A percentile compares a stretch with the other conserved stretches of the same genome.
Conservation (phyloP, 148 eudicot species). For the Euryodendron excelsum region DNA sequence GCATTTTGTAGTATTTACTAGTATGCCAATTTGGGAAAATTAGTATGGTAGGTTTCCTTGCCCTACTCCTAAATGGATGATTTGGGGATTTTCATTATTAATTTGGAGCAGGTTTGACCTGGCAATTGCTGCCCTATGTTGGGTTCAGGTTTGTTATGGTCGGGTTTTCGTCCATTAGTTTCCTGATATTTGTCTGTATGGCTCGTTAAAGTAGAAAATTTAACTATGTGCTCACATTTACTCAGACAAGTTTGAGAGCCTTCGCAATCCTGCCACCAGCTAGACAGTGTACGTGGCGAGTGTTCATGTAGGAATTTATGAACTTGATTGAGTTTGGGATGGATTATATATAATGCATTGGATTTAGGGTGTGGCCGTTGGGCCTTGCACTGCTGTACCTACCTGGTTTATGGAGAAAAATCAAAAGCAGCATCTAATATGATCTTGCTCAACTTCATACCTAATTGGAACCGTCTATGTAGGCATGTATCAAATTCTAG, state of each 20-base stretch:
- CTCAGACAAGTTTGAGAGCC: background rate
- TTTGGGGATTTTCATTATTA: background rate
- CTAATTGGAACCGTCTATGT: no score
- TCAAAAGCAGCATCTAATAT: background rate
- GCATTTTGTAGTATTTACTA: background rate
- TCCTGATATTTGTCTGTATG: background rate
- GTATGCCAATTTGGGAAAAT: background rate
- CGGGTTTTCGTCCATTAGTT: background rate
- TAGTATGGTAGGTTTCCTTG: background rate
- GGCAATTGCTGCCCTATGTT: background rate
- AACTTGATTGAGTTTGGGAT: no score
- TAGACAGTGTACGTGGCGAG: background rate
- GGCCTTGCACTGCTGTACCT: no score
- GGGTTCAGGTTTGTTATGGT: background rate
- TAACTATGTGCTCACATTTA: background rate
- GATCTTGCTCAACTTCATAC: background rate
- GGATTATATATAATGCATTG: no score
- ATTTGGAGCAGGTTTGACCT: background rate
- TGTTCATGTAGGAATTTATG: background rate
- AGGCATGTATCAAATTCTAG: background rate
- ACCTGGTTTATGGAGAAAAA: background rate
- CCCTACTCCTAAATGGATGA: background rate
- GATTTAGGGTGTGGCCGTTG: no score
- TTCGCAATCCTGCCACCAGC: background rate
- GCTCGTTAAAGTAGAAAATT: background rate